Percentiles rank a stretch among this genome's conserved stretches.
phyloP scores from a whole-genome alignment of 2,329 filamentous ascomycete species.

The Simplicillium aogashimaense region DNA sequence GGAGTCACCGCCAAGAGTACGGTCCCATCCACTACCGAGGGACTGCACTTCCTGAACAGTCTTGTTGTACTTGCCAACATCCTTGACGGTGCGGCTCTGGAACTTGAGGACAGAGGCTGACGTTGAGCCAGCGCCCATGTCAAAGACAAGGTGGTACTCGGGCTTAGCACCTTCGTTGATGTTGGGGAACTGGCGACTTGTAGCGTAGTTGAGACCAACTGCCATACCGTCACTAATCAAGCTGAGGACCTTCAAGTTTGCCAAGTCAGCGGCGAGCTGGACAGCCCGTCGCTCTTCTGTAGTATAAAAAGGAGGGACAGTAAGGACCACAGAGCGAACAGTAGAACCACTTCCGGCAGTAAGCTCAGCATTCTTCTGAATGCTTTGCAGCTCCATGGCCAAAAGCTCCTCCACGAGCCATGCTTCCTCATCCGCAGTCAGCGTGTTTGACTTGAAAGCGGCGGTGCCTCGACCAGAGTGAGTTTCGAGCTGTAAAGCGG shows the following conservation, averaged over 20 bases:
- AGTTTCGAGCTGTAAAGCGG: conserved; percentile 60
- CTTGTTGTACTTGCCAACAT: conserved; percentile 89
- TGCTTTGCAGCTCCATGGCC: conserved; percentile 91
- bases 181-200: conserved; percentile 77
- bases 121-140: conserved; percentile 94
- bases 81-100: conserved; percentile 82
- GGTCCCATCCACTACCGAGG: conserved; percentile 79
- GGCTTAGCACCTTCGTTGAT: conserved; percentile 74
- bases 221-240: conserved; percentile 84
- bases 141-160: conserved; percentile 87
- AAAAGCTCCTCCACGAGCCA: conserved; percentile 86
- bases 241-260: conserved; percentile 75
- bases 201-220: conserved; percentile 92
- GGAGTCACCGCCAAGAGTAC: conserved; percentile 77
- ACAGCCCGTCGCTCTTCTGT: conserved; percentile 82
- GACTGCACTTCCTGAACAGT: conserved; percentile 93
- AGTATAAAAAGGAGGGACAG: conserved; percentile 84
- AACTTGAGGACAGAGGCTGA: conserved; percentile 86
- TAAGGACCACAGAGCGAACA: conserved; percentile 78
- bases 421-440: conserved; percentile 48
- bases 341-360: conserved; percentile 66
- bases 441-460: conserved; percentile 71
- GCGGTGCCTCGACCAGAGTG: conserved; percentile 56
- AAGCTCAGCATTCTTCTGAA: conserved; percentile 78
- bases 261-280: conserved; percentile 73